These are phyloP conservation scores for Ensete glaucum DNA, from an alignment of 176 grass and related monocot species.

Conservation along the genomic window DNA sequence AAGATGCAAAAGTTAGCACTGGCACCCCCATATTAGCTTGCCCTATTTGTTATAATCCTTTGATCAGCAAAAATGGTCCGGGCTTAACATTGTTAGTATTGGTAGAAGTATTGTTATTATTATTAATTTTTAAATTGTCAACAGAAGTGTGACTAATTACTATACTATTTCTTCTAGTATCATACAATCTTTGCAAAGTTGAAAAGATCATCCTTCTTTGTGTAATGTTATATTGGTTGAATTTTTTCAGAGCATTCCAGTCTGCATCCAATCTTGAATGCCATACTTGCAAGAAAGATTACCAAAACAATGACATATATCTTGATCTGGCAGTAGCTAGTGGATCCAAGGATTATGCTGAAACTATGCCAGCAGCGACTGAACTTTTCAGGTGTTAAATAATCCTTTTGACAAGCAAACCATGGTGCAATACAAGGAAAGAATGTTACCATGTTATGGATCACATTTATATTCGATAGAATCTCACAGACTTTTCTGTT, in stretches of 20 bases:
- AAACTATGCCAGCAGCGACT: conserved; percentile 54
- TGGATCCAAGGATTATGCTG: conserved; percentile 46
- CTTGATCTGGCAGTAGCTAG: conserved; percentile 56
- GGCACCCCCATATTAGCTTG: conserved; percentile 43
- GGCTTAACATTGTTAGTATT: not conserved
- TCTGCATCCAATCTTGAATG: conserved; percentile 31
- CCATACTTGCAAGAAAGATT: conserved; percentile 56
- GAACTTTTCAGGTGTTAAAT: conserved; percentile 57
- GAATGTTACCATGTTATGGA: not conserved
- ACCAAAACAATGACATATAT: conserved; percentile 44
- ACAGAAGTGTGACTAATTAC: not conserved
- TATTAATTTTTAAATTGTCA: conserved; percentile 12
- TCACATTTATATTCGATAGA: not conserved
- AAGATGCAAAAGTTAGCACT: conserved; percentile 7
- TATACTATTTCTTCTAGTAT: not conserved
- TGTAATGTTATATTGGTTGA: not conserved
- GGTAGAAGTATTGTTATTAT: conserved; percentile 14
- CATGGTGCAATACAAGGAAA: not conserved
- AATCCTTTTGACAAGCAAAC: not conserved
- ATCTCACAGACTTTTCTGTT: too few relatives aligned
- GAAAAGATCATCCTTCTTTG: not conserved
- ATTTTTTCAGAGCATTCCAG: conserved; percentile 10
- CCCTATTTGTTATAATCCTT: conserved; percentile 69
- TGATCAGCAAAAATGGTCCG: conserved; percentile 26
- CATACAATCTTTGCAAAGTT: too few relatives aligned